These are phyloP conservation scores for Moringa oleifera DNA, from an alignment of 345 rosid genomes.

Conservation along the genomic window DNA sequence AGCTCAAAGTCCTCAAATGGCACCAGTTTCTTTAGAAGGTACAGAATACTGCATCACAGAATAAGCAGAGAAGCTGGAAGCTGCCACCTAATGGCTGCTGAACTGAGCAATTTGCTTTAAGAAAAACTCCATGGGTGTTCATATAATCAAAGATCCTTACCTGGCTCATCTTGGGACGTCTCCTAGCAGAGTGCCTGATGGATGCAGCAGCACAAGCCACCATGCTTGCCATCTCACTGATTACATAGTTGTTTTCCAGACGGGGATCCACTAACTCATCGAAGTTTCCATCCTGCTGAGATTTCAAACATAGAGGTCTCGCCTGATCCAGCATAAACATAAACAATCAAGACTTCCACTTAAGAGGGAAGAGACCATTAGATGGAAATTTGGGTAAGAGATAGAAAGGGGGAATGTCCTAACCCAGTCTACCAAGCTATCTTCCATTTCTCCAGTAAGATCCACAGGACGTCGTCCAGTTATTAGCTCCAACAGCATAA, in stretches of 20 bases:
- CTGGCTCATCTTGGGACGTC: conserved; percentile 88
- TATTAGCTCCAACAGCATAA: conserved; percentile 79
- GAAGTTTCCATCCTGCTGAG: conserved; percentile 52
- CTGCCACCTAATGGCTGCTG: too few species aligned
- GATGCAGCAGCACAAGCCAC: conserved; percentile 75
- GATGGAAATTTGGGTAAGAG: not conserved
- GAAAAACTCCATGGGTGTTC: too few species aligned
- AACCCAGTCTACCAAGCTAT: conserved; percentile 91
- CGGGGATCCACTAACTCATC: conserved; percentile 55
- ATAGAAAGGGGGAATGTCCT: not conserved
- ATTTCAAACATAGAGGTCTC: conserved; percentile 49
- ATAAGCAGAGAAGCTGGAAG: too few species aligned
- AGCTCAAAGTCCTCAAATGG: too few species aligned
- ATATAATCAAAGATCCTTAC: conserved; percentile 22
- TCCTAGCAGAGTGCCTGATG: conserved; percentile 62
- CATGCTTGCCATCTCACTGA: conserved; percentile 63
- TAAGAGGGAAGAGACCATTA: not conserved
- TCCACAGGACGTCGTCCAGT: conserved; percentile 74
- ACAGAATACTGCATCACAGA: too few species aligned
- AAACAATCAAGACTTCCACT: conserved; percentile 7
- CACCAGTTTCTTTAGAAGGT: too few species aligned
- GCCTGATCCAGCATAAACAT: conserved; percentile 43
- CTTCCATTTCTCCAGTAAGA: conserved; percentile 53
- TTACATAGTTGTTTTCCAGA: conserved; percentile 44
- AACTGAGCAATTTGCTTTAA: too few species aligned